Evolutionary conservation across 371 early-diverging fungal genomes (phyloP), one percentile per base, ranked within the genome.

Genomic region (Haplosporangium sp.): DNA sequence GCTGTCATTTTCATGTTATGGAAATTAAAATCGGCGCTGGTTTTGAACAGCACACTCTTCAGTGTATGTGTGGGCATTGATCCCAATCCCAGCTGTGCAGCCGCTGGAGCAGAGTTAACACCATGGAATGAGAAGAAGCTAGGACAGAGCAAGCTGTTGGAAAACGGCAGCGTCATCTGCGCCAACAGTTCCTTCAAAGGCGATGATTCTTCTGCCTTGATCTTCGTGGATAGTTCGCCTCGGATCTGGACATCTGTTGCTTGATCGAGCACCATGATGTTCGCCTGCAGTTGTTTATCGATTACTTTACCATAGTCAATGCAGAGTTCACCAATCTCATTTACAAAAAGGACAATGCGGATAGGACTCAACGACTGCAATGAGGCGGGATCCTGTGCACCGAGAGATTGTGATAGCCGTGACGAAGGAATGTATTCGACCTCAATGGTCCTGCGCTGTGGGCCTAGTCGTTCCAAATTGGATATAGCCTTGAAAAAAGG

Each of bases 201-300:
- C 5, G 55, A 47, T 0, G 64, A 38, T 12, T 64, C 57, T 7
- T 46, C 41, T 4, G 46, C 37, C n/a, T n/a, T n/a, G n/a, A 79
- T 51, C 1, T 11, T 48, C 13, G 72, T 64, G 14, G 55, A 40
- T 6, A 71, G 13, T 48, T 72, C 73, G 51, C 73, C 53, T 12
- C 63, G 59, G 38, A 79, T 60, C 50, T 79, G 79, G 11, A 79
- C 37, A 62, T 79, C 79, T 16, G 65, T 64, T 3, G 79, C 73
- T 37, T 72, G 79, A n/a, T 54, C 58, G 23, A 79, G 66, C 73
- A 79, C 65, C 79, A 79, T 79, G 6, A 72, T n/a, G 58, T 79
- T 68, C 16, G 73, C 36, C 5, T 53, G 9, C 3, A 56, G 29
- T 5, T 57, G 60, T 9, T 29, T 60, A 14, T 67, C 60, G 45